Conservation (phyloP, 805 yeast genomes). For the Metschnikowia lochheadii region DNA sequence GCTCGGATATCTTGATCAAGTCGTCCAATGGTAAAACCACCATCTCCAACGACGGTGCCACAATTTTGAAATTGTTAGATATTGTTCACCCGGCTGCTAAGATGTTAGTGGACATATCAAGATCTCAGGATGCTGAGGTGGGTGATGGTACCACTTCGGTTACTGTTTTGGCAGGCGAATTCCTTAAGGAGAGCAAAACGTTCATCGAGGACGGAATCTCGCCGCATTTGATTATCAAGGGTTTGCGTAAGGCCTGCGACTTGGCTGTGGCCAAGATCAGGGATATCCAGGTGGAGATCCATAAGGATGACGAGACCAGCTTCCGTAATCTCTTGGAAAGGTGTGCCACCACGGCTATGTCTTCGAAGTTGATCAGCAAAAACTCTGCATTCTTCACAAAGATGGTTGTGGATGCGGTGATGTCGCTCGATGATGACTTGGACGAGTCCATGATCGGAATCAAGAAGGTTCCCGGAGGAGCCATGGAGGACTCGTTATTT, state of each 20-base stretch:
- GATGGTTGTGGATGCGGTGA: slow-evolving; percentile 95
- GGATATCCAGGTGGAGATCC: slow-evolving; percentile 71
- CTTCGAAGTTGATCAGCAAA: slow-evolving; percentile 84
- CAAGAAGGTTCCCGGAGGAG: slow-evolving; percentile 93
- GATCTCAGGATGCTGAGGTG: slow-evolving; percentile 96
- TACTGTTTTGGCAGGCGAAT: slow-evolving; percentile 89
- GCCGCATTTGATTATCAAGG: slow-evolving; percentile 82
- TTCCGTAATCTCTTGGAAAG: slow-evolving; percentile 77
- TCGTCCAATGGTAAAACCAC: slow-evolving; percentile 82
- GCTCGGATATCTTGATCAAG: slow-evolving; percentile 91
- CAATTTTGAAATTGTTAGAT: slow-evolving; percentile 84
- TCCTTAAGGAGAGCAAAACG: slow-evolving; percentile 81
- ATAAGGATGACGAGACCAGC: slow-evolving; percentile 45
- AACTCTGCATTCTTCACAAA: slow-evolving; percentile 88
- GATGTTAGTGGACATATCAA: slow-evolving; percentile 87
- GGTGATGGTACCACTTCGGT: slow-evolving; percentile 99
- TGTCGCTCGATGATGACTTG: slow-evolving; percentile 77
- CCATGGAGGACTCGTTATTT: slow-evolving; percentile 87
- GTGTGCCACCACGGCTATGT: slow-evolving; percentile 97
- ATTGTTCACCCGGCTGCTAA: slow-evolving; percentile 99
- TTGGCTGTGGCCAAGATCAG: slow-evolving; percentile 69
- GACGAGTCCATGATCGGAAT: slow-evolving; percentile 91
- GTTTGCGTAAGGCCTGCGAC: slow-evolving; percentile 76
- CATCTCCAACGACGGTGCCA: slow-evolving; percentile 97
- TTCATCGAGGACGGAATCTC: slow-evolving; percentile 97